Evolutionary conservation across 371 early-diverging fungal species (phyloP).

Genomic region (Apophysomyces trapeziformis): DNA sequence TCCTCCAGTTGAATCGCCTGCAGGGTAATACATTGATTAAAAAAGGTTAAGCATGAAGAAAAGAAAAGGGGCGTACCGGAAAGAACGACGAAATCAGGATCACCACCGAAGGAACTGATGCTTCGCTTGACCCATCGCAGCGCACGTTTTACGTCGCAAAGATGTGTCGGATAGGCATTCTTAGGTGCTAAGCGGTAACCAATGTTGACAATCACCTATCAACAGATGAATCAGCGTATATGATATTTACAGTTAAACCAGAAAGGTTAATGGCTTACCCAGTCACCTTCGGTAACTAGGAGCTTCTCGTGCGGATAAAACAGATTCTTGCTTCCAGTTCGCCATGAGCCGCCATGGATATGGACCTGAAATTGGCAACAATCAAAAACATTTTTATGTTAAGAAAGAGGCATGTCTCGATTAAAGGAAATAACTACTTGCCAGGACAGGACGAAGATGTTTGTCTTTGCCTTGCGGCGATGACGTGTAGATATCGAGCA

Average conservation of each 20-base stretch:
- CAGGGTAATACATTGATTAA: neutral
- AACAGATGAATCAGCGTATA: constrained; percentile 18
- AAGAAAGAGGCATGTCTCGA: constrained; percentile 34
- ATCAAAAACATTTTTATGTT: neutral
- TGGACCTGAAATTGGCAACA: constrained; percentile 43
- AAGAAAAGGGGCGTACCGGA: constrained; percentile 39
- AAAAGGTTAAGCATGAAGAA: neutral
- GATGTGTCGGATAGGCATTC: constrained; percentile 63
- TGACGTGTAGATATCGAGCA: constrained; percentile 52
- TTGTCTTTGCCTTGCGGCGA: constrained; percentile 16
- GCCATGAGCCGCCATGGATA: constrained; percentile 74
- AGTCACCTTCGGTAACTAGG: constrained; percentile 36
- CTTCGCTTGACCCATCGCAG: constrained; percentile 71
- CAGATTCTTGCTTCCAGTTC: constrained; percentile 51
- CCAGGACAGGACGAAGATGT: constrained; percentile 51
- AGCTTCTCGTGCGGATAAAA: constrained; percentile 51
- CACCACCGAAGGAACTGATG: constrained; percentile 70
- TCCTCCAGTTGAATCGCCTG: constrained; percentile 72
- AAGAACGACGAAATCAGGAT: constrained; percentile 67
- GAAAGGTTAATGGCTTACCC: constrained; percentile 25
- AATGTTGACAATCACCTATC: constrained; percentile 67
- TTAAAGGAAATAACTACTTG: constrained; percentile 45
- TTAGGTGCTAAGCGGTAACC: constrained; percentile 67
- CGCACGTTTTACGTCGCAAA: constrained; percentile 75
- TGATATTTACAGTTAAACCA: neutral